Base-by-base conservation (phyloP, 2,329 filamentous ascomycete genomes). In the Tolypocladium paradoxum region DNA sequence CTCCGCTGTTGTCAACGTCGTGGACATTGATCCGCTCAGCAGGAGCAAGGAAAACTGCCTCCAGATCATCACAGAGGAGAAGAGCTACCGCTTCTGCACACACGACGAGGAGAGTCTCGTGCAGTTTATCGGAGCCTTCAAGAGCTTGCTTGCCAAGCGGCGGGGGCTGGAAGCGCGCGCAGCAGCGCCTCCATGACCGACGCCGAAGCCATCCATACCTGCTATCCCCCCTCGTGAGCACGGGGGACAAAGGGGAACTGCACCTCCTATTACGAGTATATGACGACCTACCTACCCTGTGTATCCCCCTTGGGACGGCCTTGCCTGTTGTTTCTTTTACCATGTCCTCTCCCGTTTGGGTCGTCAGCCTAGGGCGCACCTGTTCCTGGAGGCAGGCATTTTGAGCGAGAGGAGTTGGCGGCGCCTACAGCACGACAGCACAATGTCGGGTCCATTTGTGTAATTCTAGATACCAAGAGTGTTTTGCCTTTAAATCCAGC, bases 51-150 rank as follows among this genome's bases (percentile, higher is more conserved):
- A 78, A 48, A 84, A 88, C 65, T 97, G 93, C 68, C 77, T 97
- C 66, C 92, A 97, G 69, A 80, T 97, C 62, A 96, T 99, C 63
- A 88, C 87, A 36, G 92, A 96, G 62, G 92, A 97, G 65, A 93
- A 90, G 71, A 87, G 81, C 53, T 88, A 85, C 61, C 81, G 85
- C 33, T 87, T 93, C 58, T 88, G 85, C 64, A 83, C 90, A 0
- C 76, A 81, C 22, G 84, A 89, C 62, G 93, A 99, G 67, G 90
- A 96, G 62, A 77, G 79, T 1, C 73, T 97, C 53, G 84, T 91
- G 38, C 86, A 85, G 58, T 95, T 90, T 73, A 76, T 99, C 1
- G 93, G 92, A 2, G 88, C 90, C 0, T 84, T 96, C 72, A 97
- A 97, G 73, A 96, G 90, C 65, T 71, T 92, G 54, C 71, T 93